A percentile compares a stretch with the other conserved stretches of the same genome.
phyloP scores from a whole-genome alignment of 1,284 basidiomycete genomes.

The Apiotrichum brassicae region DNA sequence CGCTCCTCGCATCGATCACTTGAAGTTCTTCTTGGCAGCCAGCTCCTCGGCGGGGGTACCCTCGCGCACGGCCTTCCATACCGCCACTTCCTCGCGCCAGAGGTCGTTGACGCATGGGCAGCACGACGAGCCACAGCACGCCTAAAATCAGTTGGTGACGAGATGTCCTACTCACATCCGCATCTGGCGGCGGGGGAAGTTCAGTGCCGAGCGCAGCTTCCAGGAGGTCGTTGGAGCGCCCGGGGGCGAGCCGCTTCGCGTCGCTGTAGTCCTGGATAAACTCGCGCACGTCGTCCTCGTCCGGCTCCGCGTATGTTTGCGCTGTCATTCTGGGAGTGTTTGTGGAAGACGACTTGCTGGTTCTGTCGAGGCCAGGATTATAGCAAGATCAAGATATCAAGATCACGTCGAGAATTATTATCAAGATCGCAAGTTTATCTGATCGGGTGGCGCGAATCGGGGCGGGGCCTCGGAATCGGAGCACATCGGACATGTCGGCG shows the following conservation, averaged over 20 bases:
- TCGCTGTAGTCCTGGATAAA: slow-evolving; percentile 16
- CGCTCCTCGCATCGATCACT: neutral
- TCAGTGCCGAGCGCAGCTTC: slow-evolving; percentile 9
- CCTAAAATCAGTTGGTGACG: slow-evolving; percentile 2
- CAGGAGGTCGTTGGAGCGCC: slow-evolving; percentile 14
- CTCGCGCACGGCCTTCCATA: slow-evolving; percentile 17
- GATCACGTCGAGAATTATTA: too few species aligned
- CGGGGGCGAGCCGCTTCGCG: slow-evolving; percentile 12
- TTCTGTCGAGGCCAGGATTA: too few species aligned
- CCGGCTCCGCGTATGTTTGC: neutral
- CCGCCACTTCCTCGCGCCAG: slow-evolving; percentile 18
- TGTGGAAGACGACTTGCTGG: neutral
- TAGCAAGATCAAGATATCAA: neutral
- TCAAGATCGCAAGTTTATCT: too few species aligned
- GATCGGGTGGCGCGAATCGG: neutral
- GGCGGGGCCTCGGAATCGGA: neutral
- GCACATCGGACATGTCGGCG: neutral
- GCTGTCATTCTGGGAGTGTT: neutral
- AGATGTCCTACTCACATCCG: slow-evolving; percentile 11
- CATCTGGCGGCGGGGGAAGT: slow-evolving; percentile 10
- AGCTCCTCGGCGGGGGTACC: slow-evolving; percentile 2
- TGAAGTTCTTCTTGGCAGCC: slow-evolving; percentile 10
- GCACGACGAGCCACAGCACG: slow-evolving; percentile 18
- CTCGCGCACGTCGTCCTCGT: slow-evolving; percentile 19
- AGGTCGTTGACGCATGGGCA: slow-evolving; percentile 19